These are phyloP conservation scores for Pyrenochaeta sp. DNA, from an alignment of 2,329 filamentous ascomycete species.

Conservation along the genomic window DNA sequence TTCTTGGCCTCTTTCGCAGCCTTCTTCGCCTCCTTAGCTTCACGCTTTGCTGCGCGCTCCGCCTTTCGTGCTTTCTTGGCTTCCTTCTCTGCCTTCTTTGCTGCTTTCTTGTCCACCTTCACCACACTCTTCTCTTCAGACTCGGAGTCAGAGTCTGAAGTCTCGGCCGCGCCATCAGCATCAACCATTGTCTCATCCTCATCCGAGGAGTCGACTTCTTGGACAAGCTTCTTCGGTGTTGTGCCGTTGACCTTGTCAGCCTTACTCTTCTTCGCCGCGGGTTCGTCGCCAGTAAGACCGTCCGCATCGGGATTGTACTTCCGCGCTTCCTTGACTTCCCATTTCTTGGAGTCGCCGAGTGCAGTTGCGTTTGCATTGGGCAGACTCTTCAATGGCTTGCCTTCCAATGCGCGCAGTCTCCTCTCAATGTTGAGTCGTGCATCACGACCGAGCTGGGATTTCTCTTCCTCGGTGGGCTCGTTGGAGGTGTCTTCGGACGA, in stretches of 20 bases:
- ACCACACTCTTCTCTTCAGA: constrained; percentile 35
- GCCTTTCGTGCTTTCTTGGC: constrained; percentile 56
- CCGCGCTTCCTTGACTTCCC: constrained; percentile 88
- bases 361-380: constrained; percentile 64
- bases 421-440: constrained; percentile 78
- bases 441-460: constrained; percentile 78
- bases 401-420: constrained; percentile 80
- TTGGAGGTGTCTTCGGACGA: constrained; percentile 59
- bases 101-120: constrained; percentile 49
- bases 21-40: constrained; percentile 62
- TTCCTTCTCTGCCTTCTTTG: constrained; percentile 53
- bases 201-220: constrained; percentile 58
- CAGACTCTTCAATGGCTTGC: constrained; percentile 84
- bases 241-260: constrained; percentile 50
- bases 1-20: constrained; percentile 61
- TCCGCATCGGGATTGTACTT: constrained; percentile 97
- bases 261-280: constrained; percentile 65
- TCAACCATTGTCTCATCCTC: constrained; percentile 53
- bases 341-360: constrained; percentile 70
- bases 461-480: constrained; percentile 85
- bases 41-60: constrained; percentile 49
- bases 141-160: constrained; percentile 40
- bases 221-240: constrained; percentile 55
- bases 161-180: constrained; percentile 33
- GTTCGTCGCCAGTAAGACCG: constrained; percentile 75